These are phyloP conservation scores for Amanita jacksonii DNA, from an alignment of 768 basidiomycete genomes.

Conservation along the genomic window DNA sequence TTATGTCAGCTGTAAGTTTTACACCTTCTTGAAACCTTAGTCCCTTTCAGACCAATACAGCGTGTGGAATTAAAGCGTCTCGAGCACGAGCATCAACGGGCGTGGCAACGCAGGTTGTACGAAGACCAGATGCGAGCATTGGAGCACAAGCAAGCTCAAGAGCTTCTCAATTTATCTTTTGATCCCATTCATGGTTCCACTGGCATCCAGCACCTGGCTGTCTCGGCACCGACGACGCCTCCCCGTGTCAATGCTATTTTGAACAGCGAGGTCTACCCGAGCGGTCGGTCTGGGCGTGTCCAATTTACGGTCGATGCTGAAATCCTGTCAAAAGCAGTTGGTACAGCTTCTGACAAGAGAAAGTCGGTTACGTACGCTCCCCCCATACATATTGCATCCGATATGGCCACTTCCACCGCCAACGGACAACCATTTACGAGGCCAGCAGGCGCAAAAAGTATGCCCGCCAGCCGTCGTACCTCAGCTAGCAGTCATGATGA, in stretches of 20 bases:
- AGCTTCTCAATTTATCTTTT: constrained; percentile 68
- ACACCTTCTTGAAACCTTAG: constrained; percentile 1
- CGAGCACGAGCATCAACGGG: constrained; percentile 87
- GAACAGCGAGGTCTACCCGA: constrained; percentile 42
- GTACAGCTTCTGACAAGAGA: constrained; percentile 63
- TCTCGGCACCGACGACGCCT: constrained; percentile 83
- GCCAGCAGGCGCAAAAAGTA: constrained; percentile 75
- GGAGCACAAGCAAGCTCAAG: constrained; percentile 85
- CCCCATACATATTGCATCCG: constrained; percentile 65
- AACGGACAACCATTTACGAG: constrained; percentile 52
- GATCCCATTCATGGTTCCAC: constrained; percentile 40
- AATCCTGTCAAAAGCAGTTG: constrained; percentile 58
- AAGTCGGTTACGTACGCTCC: constrained; percentile 84
- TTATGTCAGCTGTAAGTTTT: constrained; percentile 69
- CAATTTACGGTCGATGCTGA: constrained; percentile 52
- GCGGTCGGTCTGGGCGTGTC: constrained; percentile 32
- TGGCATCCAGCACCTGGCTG: constrained; percentile 66
- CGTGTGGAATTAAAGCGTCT: constrained; percentile 86
- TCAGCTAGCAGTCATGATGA: constrained; percentile 85
- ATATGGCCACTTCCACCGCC: constrained; percentile 32
- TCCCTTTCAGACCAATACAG: constrained; percentile 26
- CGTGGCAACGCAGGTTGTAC: constrained; percentile 79
- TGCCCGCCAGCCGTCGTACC: constrained; percentile 86
- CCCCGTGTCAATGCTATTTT: constrained; percentile 70
- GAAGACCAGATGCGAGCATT: constrained; percentile 95